phyloP scores from a whole-genome alignment of 768 basidiomycete genomes.

The Cystoderma amianthinum region DNA sequence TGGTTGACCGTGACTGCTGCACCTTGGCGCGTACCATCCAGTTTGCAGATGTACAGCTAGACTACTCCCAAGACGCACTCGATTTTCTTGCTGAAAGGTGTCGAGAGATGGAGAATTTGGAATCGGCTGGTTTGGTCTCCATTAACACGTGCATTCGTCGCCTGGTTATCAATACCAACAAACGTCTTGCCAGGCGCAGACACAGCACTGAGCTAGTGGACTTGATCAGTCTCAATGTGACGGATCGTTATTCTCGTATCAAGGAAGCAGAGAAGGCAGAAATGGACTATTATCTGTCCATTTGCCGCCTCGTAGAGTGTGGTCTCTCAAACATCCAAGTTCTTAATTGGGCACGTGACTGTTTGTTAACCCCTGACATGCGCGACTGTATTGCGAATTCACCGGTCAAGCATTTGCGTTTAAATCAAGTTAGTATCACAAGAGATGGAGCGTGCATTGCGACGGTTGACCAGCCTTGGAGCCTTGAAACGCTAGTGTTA shows the following conservation, averaged over 20 bases:
- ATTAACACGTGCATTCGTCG: slow-evolving; percentile 15
- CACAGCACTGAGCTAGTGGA: slow-evolving; percentile 1
- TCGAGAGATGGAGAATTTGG: background rate
- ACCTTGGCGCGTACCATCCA: slow-evolving; percentile 15
- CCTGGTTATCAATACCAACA: slow-evolving; percentile 8
- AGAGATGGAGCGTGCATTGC: slow-evolving; percentile 1
- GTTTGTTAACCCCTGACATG: slow-evolving; percentile 6
- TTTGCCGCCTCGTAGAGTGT: slow-evolving; percentile 7
- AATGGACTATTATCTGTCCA: slow-evolving; percentile 2
- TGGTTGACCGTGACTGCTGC: slow-evolving; percentile 19
- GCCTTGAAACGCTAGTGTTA: slow-evolving; percentile 10
- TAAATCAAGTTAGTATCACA: slow-evolving; percentile 5
- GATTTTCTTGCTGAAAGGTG: slow-evolving; percentile 6
- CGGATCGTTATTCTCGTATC: background rate
- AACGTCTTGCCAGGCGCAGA: slow-evolving; percentile 1
- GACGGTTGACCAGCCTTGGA: background rate
- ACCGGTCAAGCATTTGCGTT: slow-evolving; percentile 14
- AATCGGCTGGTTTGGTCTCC: background rate
- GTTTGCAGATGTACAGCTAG: slow-evolving; percentile 13
- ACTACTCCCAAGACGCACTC: slow-evolving; percentile 8
- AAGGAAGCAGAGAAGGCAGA: background rate
- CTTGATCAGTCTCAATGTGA: background rate
- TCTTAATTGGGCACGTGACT: slow-evolving; percentile 15
- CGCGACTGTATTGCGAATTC: slow-evolving; percentile 10
- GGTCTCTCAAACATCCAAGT: slow-evolving; percentile 18